Base-by-base conservation (phyloP, 2,329 filamentous ascomycete genomes). In the Pleurostoma richardsiae region DNA sequence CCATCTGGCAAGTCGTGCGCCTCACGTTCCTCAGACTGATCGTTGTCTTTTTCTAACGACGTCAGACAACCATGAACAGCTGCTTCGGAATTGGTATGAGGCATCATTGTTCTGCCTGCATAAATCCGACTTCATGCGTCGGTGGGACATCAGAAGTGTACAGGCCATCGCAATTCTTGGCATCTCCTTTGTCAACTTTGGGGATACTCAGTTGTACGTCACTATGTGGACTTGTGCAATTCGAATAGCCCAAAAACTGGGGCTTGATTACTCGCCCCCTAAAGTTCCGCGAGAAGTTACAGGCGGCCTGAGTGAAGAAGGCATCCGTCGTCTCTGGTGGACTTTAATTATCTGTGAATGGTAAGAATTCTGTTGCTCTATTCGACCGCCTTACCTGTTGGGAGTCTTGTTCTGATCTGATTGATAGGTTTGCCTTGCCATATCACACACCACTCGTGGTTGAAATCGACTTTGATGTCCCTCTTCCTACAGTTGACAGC, bases 161-260 rank as follows among this genome's bases (percentile, higher is more conserved):
- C 53, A 54, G 43, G 42, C 53, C 4, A 45, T 55, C 36, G 53
- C 53, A 8, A 51, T 54, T 5, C 46, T 55, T 6, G 50, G 52
- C 29, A 55, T 54, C 30, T 46, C 46, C 30, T 55, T 55, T 30
- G 41, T 44, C 39, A 52, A 47, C 30, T 47, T 53, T 26, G 53
- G 52, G 3, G 52, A 53, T 39, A 30, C 45, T 8, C 43, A 45
- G 2, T 33, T 55, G 3, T 36, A 46, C n/a, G 29, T 29, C 5
- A 45, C 45, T 41, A n/a, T 55, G 19, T 50, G 53, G 47, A 49
- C 42, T 29, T 52, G 44, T 38, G 53, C 47, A 11, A 51, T 55
- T 10, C 47, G 53, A 7, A 52, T 49, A 36, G 53, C 52, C 2
- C 49, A 42, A 36, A 28, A 30, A 3, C 43, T 54, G 4, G 47